phyloP scores from a whole-genome alignment of 2,329 filamentous ascomycete genomes.

The Colletotrichum sublineola region DNA sequence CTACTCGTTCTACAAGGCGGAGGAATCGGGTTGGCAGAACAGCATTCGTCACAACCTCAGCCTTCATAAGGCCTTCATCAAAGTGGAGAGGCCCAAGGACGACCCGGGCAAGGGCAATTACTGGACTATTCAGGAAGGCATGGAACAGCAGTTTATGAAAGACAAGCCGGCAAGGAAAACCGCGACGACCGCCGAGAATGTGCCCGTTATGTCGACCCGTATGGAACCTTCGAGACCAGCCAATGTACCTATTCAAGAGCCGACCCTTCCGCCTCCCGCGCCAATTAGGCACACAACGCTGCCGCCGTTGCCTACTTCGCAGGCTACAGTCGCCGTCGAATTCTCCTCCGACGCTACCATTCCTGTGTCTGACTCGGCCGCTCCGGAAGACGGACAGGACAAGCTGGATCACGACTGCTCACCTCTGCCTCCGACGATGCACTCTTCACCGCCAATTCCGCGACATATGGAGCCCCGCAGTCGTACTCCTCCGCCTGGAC shows the following conservation, averaged over 20 bases:
- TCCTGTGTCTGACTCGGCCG: conserved; percentile 75
- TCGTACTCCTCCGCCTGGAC: conserved; percentile 79
- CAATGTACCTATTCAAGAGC: conserved; percentile 57
- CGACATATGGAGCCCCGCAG: conserved; percentile 70
- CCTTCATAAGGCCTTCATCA: conserved; percentile 95
- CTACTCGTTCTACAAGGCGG: conserved; percentile 86
- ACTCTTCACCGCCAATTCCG: conserved; percentile 90
- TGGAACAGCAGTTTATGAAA: conserved; percentile 90
- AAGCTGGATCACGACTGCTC: conserved; percentile 70
- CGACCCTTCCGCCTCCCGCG: conserved; percentile 62
- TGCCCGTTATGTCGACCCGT: conserved; percentile 70
- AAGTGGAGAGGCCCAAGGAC: conserved; percentile 95
- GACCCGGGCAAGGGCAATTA: conserved; percentile 98
- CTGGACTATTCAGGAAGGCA: conserved; percentile 92
- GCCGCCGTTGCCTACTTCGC: conserved; percentile 56
- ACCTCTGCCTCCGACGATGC: conserved; percentile 78
- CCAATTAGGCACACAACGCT: conserved; percentile 55
- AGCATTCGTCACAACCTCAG: conserved; percentile 98
- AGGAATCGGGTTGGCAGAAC: conserved; percentile 96
- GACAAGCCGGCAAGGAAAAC: conserved; percentile 79
- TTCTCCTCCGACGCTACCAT: conserved; percentile 84
- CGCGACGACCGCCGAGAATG: conserved; percentile 67
- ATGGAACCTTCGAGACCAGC: conserved; percentile 64
- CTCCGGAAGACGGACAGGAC: conserved; percentile 64
- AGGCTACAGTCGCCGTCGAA: conserved; percentile 64